These are phyloP conservation scores for Parietaria judaica DNA, from an alignment of 306 rosid genomes.

Conservation along the genomic window DNA sequence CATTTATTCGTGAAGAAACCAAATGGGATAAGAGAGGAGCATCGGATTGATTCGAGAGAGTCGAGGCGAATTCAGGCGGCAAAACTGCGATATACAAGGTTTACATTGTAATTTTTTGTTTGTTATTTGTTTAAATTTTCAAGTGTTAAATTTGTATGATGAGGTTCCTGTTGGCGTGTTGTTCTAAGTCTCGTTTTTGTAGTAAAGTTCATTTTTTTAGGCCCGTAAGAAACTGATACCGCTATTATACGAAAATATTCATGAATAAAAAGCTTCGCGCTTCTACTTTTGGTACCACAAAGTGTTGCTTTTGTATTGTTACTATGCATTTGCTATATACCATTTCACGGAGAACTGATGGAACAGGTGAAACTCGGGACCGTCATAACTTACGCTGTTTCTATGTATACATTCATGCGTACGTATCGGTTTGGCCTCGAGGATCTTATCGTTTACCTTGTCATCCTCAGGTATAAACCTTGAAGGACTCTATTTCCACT, in stretches of 20 bases:
- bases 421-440: constrained; percentile 7
- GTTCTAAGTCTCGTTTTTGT: constrained; percentile 20
- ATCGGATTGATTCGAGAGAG: not conserved
- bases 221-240: constrained; percentile 16
- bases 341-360: constrained; percentile 5
- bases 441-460: constrained; percentile 19
- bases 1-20: not conserved
- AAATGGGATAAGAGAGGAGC: not conserved
- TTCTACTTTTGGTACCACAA: not conserved
- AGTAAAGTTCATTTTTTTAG: constrained; percentile 13
- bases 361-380: constrained; percentile 4
- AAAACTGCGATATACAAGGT: constrained; percentile 17
- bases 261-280: constrained; percentile 16
- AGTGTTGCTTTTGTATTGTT: not conserved
- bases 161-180: constrained; percentile 20
- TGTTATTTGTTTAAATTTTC: constrained; percentile 22
- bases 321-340: not conserved
- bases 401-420: not conserved
- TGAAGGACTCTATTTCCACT: constrained; percentile 19
- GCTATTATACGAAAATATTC: constrained; percentile 20
- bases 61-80: constrained; percentile 2
- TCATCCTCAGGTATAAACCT: constrained; percentile 22
- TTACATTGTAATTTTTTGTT: constrained; percentile 28
- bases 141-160: constrained; percentile 15
- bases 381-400: constrained; percentile 5